Evolutionary conservation across 2,329 filamentous ascomycete species (phyloP).

Genomic region (Calonectria pteridis): DNA sequence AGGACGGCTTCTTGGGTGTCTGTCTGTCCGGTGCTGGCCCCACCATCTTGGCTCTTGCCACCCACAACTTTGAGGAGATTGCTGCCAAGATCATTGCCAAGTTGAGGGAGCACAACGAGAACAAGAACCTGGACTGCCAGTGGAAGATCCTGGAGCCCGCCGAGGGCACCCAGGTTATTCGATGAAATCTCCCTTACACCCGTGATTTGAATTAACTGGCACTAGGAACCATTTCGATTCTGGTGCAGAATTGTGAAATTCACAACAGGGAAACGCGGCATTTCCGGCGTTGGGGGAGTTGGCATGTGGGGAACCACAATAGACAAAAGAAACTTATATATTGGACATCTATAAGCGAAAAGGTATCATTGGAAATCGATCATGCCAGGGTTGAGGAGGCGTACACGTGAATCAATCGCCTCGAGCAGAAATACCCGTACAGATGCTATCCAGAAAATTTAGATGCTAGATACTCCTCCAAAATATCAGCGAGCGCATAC

Average conservation of each 20-base stretch:
- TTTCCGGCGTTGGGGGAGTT: neutral
- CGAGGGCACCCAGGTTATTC: slow-evolving; percentile 71
- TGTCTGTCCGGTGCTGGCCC: slow-evolving; percentile 96
- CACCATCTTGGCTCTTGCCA: slow-evolving; percentile 93
- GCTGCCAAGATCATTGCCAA: slow-evolving; percentile 81
- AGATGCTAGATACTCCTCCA: neutral
- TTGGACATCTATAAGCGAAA: slow-evolving; percentile 12
- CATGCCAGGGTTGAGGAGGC: neutral
- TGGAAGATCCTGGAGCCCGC: slow-evolving; percentile 93
- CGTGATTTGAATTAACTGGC: neutral
- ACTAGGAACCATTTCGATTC: neutral
- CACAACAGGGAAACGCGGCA: slow-evolving; percentile 19
- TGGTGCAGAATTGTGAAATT: slow-evolving; percentile 17
- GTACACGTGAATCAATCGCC: neutral
- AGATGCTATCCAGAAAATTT: neutral
- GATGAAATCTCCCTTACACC: slow-evolving; percentile 38
- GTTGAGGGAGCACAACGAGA: slow-evolving; percentile 71
- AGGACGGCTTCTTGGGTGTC: slow-evolving; percentile 91
- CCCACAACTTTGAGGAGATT: slow-evolving; percentile 88
- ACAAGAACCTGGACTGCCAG: slow-evolving; percentile 79
- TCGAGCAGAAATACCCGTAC: neutral
- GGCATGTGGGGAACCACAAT: slow-evolving; percentile 4
- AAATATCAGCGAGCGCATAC: slow-evolving; percentile 3
- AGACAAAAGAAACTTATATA: neutral
- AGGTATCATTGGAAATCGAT: neutral